Base-by-base conservation (phyloP, 78 protist species). In the slime mould (Dictyostelium discoideum) region DNA sequence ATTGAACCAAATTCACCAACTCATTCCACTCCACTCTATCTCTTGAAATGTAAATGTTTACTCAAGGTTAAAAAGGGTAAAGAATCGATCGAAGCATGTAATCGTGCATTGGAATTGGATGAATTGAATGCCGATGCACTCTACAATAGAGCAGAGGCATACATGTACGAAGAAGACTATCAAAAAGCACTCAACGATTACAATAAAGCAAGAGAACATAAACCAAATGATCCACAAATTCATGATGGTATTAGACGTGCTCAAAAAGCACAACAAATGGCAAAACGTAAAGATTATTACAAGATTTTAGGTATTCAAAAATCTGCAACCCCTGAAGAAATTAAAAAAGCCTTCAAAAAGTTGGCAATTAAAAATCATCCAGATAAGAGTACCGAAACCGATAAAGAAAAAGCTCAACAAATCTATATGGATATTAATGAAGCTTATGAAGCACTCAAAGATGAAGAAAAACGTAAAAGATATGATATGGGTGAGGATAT, bases 401-500 rank as follows among this genome's bases (percentile, higher is more conserved):
- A 72, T 18, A 22, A 63, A 54, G 98, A 97, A 29, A 98, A 95
- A 29, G 98, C 98, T 1, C 81, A 86, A 57, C 81, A 96, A 81
- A 42, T 54, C 76, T 98, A 96, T 92, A 95, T 96, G 77, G 98
- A 96, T 54, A 81, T 98, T 40, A 87, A 79, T 69, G 72, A 90
- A 37, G 98, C 98, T 22, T 97, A 97, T 57, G 97, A 94, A 32
- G 84, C 89, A 2, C 65, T 97, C 9, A 26, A 44, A 0, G 98
- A 97, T 80, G 65, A 92, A 73, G 93, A 92, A 37, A 97, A 97
- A 40, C 73, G 98, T 29, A 95, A 92, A 11, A 29, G 92, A 50
- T 97, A 97, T n/a, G 98, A 97, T 69, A 20, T 87, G 24, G 97
- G 97, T 69, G 93, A 92, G 3, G 92, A 85, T 69, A 8, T 86